A percentile compares a stretch with the other conserved stretches of the same genome.
These are phyloP conservation scores for Coemansia sp. DNA, from an alignment of 192 early-diverging fungal genomes.

Conservation along the genomic window DNA sequence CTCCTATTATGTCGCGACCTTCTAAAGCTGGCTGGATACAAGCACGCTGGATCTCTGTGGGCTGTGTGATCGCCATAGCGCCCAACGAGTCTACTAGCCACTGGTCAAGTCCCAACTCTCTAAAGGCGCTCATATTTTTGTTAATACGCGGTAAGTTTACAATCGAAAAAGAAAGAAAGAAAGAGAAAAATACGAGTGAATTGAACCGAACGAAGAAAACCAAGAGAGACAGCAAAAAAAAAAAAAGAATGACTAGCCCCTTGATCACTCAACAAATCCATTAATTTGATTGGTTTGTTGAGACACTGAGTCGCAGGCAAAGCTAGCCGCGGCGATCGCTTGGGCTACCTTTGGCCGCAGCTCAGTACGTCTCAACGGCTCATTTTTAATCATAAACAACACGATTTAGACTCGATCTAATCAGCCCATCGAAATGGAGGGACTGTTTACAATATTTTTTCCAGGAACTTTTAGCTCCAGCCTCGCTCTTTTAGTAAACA, in stretches of 20 bases:
- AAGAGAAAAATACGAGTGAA: not conserved
- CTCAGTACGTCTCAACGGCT: too few species aligned
- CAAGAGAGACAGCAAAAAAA: not conserved
- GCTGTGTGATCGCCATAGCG: conserved; percentile 79
- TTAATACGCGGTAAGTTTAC: not conserved
- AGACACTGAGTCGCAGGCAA: too few species aligned
- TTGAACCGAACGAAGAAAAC: too few species aligned
- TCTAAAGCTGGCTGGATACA: conserved; percentile 82
- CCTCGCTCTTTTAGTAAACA: too few species aligned
- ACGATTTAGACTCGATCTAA: not conserved
- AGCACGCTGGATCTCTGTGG: conserved; percentile 91
- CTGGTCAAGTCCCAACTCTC: conserved; percentile 71
- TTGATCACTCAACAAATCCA: too few species aligned
- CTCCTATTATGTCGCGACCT: conserved; percentile 86
- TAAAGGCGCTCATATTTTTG: conserved; percentile 58
- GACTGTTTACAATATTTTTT: too few species aligned
- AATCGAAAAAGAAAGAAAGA: not conserved
- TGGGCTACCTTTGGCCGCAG: too few species aligned
- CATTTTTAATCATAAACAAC: too few species aligned
- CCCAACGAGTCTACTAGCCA: conserved; percentile 84
- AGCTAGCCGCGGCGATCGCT: too few species aligned
- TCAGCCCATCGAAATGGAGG: too few species aligned
- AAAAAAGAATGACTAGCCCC: too few species aligned
- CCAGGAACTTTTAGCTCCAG: not conserved
- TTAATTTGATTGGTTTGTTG: too few species aligned